Percentiles rank a stretch among this genome's conserved stretches.
Conservation (phyloP, 2,329 filamentous ascomycete species). For the Fusarium fujikuroi region DNA sequence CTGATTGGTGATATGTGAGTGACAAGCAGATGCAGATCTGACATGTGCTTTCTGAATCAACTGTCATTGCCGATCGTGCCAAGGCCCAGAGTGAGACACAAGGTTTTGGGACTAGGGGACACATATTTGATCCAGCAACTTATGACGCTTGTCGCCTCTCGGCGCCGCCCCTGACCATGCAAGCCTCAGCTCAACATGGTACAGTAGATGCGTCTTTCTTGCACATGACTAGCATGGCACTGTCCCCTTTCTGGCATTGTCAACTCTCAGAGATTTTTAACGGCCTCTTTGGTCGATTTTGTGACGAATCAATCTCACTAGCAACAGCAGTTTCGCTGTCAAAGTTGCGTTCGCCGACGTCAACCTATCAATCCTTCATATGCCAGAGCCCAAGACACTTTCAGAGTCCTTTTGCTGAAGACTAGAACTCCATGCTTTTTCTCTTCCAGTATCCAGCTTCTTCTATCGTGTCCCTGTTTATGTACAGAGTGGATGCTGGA, state of each 20-base stretch:
- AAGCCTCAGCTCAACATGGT: not conserved
- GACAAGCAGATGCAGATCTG: conserved; percentile 1
- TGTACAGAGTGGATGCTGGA: not conserved
- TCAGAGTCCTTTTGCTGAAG: too few relatives aligned
- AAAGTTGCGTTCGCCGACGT: not conserved
- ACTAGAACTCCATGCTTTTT: not conserved
- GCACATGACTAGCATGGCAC: not conserved
- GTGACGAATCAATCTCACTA: not conserved
- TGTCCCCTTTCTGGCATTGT: not conserved
- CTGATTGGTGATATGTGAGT: not conserved
- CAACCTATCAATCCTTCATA: not conserved
- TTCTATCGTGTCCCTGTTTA: not conserved
- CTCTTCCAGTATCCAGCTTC: not conserved
- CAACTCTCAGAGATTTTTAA: not conserved
- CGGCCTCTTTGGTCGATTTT: not conserved
- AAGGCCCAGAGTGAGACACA: not conserved
- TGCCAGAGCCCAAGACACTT: not conserved
- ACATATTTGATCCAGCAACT: conserved; percentile 9
- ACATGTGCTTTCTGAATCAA: not conserved
- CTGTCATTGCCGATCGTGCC: not conserved
- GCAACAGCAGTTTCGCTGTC: not conserved
- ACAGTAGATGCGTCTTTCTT: not conserved
- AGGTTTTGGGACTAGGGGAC: not conserved
- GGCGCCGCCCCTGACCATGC: not conserved
- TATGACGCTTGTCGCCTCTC: not conserved